These are phyloP conservation scores for Neocucurbitaria cava DNA, from an alignment of 2,329 filamentous ascomycete species.

Conservation along the genomic window DNA sequence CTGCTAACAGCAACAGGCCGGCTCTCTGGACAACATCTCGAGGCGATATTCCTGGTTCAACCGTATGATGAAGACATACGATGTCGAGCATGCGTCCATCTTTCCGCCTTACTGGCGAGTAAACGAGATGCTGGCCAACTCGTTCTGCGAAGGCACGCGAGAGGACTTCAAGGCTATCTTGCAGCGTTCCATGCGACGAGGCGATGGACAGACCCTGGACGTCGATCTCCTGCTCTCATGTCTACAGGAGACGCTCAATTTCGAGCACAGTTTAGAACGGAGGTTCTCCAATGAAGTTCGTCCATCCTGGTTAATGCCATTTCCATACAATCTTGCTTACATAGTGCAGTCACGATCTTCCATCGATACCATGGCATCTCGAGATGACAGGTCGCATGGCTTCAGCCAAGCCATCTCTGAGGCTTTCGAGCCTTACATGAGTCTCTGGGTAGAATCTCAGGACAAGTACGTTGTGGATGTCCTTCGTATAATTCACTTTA, in stretches of 20 bases:
- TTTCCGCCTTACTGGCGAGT: conserved; percentile 91
- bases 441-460: conserved; percentile 95
- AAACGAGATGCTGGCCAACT: conserved; percentile 85
- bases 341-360: conserved; percentile 71
- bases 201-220: conserved; percentile 80
- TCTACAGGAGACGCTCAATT: conserved; percentile 93
- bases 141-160: conserved; percentile 93
- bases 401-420: conserved; percentile 94
- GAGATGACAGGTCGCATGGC: conserved; percentile 75
- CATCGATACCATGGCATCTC: conserved; percentile 85
- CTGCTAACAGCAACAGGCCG: conserved; percentile 61
- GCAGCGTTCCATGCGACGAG: conserved; percentile 81
- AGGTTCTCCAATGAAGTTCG: conserved; percentile 72
- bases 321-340: conserved; percentile 20
- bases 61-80: conserved; percentile 92
- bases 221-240: conserved; percentile 89
- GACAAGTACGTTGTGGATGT: conserved; percentile 64
- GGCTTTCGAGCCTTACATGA: conserved; percentile 96
- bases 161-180: conserved; percentile 96
- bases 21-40: conserved; percentile 94
- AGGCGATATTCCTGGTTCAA: conserved; percentile 96
- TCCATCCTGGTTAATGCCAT: not conserved
- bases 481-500: not conserved
- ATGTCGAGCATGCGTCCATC: conserved; percentile 87
- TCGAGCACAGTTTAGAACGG: conserved; percentile 89